Conservation (phyloP, 257 asterid species). For the Capsicum pubescens region DNA sequence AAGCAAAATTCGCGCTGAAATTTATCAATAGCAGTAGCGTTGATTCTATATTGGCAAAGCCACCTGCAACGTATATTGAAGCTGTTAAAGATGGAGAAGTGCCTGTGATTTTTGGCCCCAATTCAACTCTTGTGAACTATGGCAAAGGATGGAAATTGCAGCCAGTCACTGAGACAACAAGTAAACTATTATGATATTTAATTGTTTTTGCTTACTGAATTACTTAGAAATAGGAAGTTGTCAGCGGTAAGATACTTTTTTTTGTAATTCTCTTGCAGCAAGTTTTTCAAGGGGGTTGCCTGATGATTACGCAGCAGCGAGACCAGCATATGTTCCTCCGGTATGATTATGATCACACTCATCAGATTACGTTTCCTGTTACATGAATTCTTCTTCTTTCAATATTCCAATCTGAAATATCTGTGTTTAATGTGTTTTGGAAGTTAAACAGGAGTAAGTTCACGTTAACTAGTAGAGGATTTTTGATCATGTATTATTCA, state of each 20-base stretch:
- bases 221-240: neutral
- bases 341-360: neutral
- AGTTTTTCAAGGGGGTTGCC: conserved; percentile 17
- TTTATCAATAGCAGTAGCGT: conserved; percentile 66
- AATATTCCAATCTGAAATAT: neutral
- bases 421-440: neutral
- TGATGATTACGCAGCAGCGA: neutral
- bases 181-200: conserved; percentile 36
- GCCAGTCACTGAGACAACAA: conserved; percentile 50
- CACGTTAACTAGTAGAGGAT: neutral
- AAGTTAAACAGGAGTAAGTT: neutral
- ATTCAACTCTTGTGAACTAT: conserved; percentile 66
- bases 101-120: conserved; percentile 82
- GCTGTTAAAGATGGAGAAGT: conserved; percentile 83
- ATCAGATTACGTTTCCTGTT: neutral
- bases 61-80: conserved; percentile 66
- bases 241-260: neutral
- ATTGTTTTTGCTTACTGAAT: neutral
- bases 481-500: neutral
- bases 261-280: neutral
- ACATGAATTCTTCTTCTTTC: neutral
- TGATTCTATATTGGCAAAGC: conserved; percentile 35
- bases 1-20: conserved; percentile 71
- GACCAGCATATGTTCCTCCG: neutral
- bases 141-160: conserved; percentile 82